phyloP scores from a whole-genome alignment of 768 basidiomycete genomes.

The Boletus eberwhitei region DNA sequence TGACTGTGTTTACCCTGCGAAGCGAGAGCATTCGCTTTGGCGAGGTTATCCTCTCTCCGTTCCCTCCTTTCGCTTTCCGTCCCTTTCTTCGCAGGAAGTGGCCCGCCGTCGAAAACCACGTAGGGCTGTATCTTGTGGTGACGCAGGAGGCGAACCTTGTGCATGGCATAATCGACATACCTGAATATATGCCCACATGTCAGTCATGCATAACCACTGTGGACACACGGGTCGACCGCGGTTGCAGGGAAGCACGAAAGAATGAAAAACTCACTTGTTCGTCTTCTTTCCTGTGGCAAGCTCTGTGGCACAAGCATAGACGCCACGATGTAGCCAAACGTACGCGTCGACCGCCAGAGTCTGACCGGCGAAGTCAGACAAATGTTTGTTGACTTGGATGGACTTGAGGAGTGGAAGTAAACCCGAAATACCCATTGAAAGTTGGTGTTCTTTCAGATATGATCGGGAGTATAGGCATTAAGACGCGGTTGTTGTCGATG shows the following conservation, averaged over 20 bases:
- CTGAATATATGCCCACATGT: constrained; percentile 38
- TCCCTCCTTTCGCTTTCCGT: constrained; percentile 82
- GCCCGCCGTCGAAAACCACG: constrained; percentile 95
- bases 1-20: constrained; percentile 76
- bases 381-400: constrained; percentile 73
- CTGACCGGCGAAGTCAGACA: constrained; percentile 80
- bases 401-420: constrained; percentile 87
- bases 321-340: constrained; percentile 89
- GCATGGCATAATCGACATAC: constrained; percentile 97
- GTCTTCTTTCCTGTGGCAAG: constrained; percentile 82
- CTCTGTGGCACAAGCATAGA: constrained; percentile 87
- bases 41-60: constrained; percentile 71
- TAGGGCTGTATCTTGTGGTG: constrained; percentile 85
- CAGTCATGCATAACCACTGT: not conserved
- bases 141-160: constrained; percentile 79
- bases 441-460: not conserved
- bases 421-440: constrained; percentile 85
- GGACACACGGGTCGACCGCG: not conserved
- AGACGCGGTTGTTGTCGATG: constrained; percentile 3
- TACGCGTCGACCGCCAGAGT: constrained; percentile 93
- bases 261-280: constrained; percentile 59
- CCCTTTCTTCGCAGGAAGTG: constrained; percentile 88
- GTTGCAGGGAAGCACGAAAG: not conserved
- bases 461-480: not conserved
- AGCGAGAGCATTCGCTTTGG: constrained; percentile 67